Evolutionary conservation across 345 rosid genomes (phyloP).

Genomic region (Eutrema yunnanense): DNA sequence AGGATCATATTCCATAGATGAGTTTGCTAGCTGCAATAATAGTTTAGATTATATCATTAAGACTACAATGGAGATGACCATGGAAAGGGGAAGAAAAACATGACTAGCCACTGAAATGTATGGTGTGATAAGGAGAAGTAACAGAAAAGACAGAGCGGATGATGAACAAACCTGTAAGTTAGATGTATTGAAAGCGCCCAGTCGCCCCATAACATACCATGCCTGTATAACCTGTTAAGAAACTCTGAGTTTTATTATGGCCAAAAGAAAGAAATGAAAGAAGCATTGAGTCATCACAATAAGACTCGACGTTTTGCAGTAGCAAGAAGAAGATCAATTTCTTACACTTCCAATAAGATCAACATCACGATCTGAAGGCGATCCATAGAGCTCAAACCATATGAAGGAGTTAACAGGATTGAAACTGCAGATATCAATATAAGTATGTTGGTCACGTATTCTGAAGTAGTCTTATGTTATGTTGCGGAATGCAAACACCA

Average conservation of each 20-base stretch:
- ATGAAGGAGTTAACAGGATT: constrained; percentile 75
- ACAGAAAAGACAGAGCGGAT: not conserved
- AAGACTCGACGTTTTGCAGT: not conserved
- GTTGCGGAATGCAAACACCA: not conserved
- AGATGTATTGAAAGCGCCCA: constrained; percentile 89
- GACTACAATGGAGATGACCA: not conserved
- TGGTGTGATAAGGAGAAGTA: not conserved
- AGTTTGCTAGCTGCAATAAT: constrained; percentile 58
- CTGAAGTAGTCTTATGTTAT: not conserved
- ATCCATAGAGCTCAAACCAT: constrained; percentile 84
- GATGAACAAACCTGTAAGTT: constrained; percentile 73
- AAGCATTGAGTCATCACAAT: not conserved
- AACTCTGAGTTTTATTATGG: not conserved
- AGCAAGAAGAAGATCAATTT: constrained; percentile 2
- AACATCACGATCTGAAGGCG: constrained; percentile 84
- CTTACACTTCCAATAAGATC: constrained; percentile 78
- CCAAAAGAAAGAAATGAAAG: not conserved
- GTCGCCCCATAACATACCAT: constrained; percentile 94
- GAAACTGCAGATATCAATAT: constrained; percentile 45
- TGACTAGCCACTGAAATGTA: too few species aligned
- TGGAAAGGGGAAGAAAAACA: too few species aligned
- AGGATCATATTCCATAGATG: constrained; percentile 75
- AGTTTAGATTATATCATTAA: not conserved
- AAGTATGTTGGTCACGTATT: not conserved
- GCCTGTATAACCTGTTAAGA: constrained; percentile 71